Conservation (phyloP, 257 asterid genomes). For the Haberlea rhodopensis region DNA sequence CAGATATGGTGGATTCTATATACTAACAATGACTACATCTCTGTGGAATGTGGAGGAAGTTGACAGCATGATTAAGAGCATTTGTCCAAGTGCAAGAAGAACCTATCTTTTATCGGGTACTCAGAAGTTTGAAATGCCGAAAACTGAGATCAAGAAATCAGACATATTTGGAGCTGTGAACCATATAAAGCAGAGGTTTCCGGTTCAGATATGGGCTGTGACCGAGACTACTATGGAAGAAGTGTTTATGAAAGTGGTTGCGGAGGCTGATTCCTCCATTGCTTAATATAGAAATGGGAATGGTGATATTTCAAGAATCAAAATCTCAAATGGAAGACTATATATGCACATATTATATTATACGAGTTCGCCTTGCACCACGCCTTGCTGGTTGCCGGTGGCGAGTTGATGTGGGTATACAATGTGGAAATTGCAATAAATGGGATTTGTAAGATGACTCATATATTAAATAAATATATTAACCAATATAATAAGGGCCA, state of each 20-base stretch:
- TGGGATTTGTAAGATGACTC: too few species aligned
- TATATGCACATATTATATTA: too few species aligned
- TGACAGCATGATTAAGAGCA: constrained; percentile 25
- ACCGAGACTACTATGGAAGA: constrained; percentile 48
- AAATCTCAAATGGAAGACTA: too few species aligned
- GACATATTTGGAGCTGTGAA: constrained; percentile 36
- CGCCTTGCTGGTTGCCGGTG: too few species aligned
- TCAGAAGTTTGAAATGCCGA: constrained; percentile 44
- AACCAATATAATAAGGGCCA: too few species aligned
- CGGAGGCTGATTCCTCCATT: neutral
- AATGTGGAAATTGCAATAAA: too few species aligned
- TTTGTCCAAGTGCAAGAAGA: constrained; percentile 31
- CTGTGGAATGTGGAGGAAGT: constrained; percentile 29
- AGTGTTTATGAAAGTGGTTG: constrained; percentile 42
- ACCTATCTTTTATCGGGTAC: constrained; percentile 37
- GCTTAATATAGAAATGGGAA: neutral
- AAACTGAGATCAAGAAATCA: constrained; percentile 32
- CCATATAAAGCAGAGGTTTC: constrained; percentile 31
- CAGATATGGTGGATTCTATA: constrained; percentile 43
- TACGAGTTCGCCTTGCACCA: too few species aligned
- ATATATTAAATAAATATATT: too few species aligned
- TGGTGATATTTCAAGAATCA: too few species aligned
- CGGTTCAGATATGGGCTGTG: constrained; percentile 39
- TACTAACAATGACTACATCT: constrained; percentile 38
- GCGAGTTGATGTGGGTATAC: too few species aligned